phyloP scores from a whole-genome alignment of 768 basidiomycete species.

The Tricholoma terreum region DNA sequence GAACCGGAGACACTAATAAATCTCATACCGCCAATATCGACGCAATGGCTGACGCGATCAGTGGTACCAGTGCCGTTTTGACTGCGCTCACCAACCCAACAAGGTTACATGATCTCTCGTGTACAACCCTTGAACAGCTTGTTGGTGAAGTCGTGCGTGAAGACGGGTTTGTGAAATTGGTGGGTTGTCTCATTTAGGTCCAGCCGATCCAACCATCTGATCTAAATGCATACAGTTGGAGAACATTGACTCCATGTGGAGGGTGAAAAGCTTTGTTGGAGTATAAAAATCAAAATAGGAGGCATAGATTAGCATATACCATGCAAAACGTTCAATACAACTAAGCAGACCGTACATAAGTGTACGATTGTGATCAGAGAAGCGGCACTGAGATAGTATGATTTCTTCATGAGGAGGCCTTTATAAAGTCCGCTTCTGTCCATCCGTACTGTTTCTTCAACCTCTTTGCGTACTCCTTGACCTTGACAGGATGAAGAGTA shows the following conservation, averaged over 20 bases:
- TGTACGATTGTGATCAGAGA: neutral
- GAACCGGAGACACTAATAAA: neutral
- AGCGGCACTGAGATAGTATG: neutral
- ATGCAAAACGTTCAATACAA: neutral
- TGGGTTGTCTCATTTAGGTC: constrained; percentile 28
- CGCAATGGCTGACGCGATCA: neutral
- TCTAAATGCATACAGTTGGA: constrained; percentile 40
- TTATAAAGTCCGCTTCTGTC: constrained; percentile 45
- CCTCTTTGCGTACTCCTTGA: constrained; percentile 55
- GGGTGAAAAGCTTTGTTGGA: constrained; percentile 37
- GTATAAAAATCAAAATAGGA: constrained; percentile 5
- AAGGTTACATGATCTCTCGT: constrained; percentile 52
- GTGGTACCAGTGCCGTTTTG: constrained; percentile 21
- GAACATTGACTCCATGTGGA: constrained; percentile 52
- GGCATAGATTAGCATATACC: neutral
- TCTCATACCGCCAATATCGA: constrained; percentile 1
- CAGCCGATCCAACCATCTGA: neutral
- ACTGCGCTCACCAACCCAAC: constrained; percentile 42
- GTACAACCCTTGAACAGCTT: constrained; percentile 49
- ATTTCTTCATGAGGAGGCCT: constrained; percentile 10
- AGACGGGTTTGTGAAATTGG: constrained; percentile 76
- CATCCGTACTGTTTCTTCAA: constrained; percentile 68
- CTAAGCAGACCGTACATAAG: neutral
- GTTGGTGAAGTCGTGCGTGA: constrained; percentile 65
- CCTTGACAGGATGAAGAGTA: constrained; percentile 47